Percentiles rank a stretch among this genome's conserved stretches.
These are phyloP conservation scores for Blastobotrys peoriensis DNA, from an alignment of 805 yeast genomes.

Conservation along the genomic window DNA sequence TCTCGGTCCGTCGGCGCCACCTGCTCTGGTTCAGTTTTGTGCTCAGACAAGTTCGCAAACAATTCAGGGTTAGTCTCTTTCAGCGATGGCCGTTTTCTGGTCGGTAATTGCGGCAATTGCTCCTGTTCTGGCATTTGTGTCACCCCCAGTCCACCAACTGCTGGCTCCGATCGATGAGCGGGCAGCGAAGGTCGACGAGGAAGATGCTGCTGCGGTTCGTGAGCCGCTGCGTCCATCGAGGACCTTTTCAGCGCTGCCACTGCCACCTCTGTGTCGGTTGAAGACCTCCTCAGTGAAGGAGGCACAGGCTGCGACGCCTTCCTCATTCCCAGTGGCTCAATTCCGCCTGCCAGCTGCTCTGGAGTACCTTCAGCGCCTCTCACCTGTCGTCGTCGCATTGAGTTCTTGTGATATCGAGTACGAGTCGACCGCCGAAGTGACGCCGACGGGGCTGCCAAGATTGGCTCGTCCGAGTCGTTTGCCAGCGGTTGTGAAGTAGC, in stretches of 20 bases:
- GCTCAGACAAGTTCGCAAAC: no score
- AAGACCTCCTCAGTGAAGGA: not conserved
- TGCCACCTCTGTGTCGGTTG: not conserved
- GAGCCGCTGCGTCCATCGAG: not conserved
- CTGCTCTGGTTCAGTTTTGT: no score
- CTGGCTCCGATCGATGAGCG: not conserved
- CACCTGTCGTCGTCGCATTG: constrained; percentile 10
- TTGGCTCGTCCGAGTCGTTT: constrained; percentile 22
- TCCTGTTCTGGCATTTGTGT: not conserved
- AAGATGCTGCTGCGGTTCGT: not conserved
- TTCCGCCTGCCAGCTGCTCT: not conserved
- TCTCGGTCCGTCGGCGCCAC: no score
- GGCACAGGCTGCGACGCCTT: not conserved
- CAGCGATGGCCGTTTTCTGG: not conserved
- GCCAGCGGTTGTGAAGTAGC: constrained; percentile 10
- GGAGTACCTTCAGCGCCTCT: not conserved
- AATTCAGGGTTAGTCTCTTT: not conserved
- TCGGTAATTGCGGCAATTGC: not conserved
- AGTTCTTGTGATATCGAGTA: constrained; percentile 18
- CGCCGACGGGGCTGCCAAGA: constrained; percentile 19
- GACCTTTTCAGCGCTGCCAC: not conserved
- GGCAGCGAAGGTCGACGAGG: not conserved
- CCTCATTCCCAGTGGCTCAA: no score
- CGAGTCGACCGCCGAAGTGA: constrained; percentile 22
- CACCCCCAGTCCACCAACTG: no score